Conservation (phyloP, 2,329 filamentous ascomycete genomes). For the Ophiostoma angusticollis region DNA sequence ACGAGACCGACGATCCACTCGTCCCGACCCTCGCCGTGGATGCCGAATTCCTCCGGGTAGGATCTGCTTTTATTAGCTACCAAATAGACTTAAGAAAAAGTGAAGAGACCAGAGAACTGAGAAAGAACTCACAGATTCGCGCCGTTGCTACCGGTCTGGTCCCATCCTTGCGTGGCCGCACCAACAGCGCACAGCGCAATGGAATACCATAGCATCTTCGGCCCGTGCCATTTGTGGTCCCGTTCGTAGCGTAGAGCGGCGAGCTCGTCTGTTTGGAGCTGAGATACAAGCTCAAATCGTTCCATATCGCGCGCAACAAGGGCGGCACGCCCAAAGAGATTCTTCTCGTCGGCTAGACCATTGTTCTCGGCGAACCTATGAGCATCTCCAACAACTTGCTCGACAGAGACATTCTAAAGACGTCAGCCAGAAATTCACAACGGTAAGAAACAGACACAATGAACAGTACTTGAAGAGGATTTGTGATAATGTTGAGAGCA, state of each 20-base stretch:
- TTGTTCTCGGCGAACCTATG: conserved; percentile 3
- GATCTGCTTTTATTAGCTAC: no score
- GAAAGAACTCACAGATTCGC: no score
- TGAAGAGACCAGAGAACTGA: no score
- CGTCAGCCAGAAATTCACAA: no score
- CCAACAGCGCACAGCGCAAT: conserved; percentile 31
- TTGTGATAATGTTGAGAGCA: no score
- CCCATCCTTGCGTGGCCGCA: conserved; percentile 10
- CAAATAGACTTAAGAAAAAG: no score
- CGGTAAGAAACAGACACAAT: no score
- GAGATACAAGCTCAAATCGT: conserved; percentile 46
- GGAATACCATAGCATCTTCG: conserved; percentile 6
- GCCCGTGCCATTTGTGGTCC: conserved; percentile 25
- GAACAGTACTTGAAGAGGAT: no score
- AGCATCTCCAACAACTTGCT: no score
- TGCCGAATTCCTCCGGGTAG: conserved; percentile 32
- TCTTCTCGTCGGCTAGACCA: conserved; percentile 24
- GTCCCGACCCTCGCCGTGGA: conserved; percentile 19
- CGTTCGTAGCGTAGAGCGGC: conserved; percentile 14
- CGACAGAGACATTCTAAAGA: conserved; percentile 4
- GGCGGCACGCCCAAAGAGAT: conserved; percentile 46
- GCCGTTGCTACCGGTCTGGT: conserved; percentile 32
- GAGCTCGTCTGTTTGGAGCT: conserved; percentile 44
- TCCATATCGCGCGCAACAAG: no score
- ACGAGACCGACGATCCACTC: not conserved